A percentile compares a stretch with the other conserved stretches of the same genome.
Evolutionary conservation across 192 early-diverging fungal species (phyloP).

Genomic region (Polychytrium aggregatum): DNA sequence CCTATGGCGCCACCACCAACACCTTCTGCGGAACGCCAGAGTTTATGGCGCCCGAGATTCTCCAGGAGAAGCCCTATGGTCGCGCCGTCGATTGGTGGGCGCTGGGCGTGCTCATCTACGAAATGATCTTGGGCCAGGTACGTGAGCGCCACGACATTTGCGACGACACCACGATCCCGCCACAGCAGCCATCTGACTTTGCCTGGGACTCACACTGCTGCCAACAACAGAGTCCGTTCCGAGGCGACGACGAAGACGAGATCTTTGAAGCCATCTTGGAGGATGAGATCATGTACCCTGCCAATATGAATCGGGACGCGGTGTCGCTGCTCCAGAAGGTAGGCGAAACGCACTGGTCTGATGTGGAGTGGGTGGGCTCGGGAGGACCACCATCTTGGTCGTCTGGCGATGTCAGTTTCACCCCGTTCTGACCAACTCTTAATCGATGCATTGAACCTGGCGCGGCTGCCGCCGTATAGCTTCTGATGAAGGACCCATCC

Average conservation of each 20-base stretch:
- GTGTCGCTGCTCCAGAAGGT: slow-evolving; percentile 84
- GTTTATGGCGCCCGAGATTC: slow-evolving; percentile 98
- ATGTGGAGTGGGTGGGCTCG: too few species aligned
- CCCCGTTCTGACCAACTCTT: too few species aligned
- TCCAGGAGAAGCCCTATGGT: slow-evolving; percentile 88
- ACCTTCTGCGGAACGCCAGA: slow-evolving; percentile 98
- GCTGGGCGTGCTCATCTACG: slow-evolving; percentile 54
- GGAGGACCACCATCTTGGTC: too few species aligned
- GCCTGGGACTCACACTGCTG: not conserved
- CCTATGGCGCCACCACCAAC: slow-evolving; percentile 72
- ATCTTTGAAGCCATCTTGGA: slow-evolving; percentile 97
- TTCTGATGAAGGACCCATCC: slow-evolving; percentile 80
- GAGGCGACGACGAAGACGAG: slow-evolving; percentile 93
- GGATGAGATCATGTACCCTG: slow-evolving; percentile 90
- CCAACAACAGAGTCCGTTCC: slow-evolving; percentile 90
- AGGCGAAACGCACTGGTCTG: not conserved
- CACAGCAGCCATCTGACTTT: too few species aligned
- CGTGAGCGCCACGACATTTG: too few species aligned
- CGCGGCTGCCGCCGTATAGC: too few species aligned
- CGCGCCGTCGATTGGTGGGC: slow-evolving; percentile 99
- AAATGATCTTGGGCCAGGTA: slow-evolving; percentile 54
- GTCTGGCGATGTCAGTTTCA: too few species aligned
- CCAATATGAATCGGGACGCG: slow-evolving; percentile 86
- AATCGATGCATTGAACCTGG: too few species aligned
- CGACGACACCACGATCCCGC: too few species aligned